Conservation (phyloP, 2,329 filamentous ascomycete species). For the Allantophomopsis cytisporea region DNA sequence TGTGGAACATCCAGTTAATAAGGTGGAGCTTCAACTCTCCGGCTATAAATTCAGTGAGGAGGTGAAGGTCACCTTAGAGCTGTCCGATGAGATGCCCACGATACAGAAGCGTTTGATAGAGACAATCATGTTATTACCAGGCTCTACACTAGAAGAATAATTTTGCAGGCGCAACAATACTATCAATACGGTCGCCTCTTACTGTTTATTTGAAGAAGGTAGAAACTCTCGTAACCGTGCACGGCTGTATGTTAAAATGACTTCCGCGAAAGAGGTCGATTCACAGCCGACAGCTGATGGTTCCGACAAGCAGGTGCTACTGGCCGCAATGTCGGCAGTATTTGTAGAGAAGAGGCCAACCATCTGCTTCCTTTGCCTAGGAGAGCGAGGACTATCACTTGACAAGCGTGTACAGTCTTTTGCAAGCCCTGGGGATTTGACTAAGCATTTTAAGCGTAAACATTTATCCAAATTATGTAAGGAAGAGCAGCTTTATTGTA, state of each 20-base stretch:
- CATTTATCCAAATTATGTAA: too few relatives aligned
- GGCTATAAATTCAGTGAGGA: slow-evolving; percentile 2
- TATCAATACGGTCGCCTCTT: slow-evolving; percentile 15
- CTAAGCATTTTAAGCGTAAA: too few relatives aligned
- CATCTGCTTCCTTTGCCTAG: slow-evolving; percentile 6
- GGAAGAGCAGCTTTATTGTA: too few relatives aligned
- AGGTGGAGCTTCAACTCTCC: slow-evolving; percentile 3
- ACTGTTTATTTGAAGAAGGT: slow-evolving; percentile 9
- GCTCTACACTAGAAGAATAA: slow-evolving; percentile 11
- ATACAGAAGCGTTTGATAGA: slow-evolving; percentile 13
- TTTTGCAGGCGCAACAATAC: slow-evolving; percentile 10
- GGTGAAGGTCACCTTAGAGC: slow-evolving; percentile 6
- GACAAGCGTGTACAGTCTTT: slow-evolving; percentile 4
- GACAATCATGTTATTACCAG: slow-evolving; percentile 13
- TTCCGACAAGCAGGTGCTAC: slow-evolving; percentile 4
- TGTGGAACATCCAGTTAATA: slow-evolving; percentile 4
- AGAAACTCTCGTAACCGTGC: too few relatives aligned
- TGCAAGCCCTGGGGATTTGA: slow-evolving; percentile 3
- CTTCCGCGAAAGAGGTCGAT: too few relatives aligned
- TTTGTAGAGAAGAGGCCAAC: slow-evolving; percentile 2
- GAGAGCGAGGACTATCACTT: slow-evolving; percentile 1
- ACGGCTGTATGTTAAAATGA: too few relatives aligned
- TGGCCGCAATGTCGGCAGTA: slow-evolving; percentile 3
- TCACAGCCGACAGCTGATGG: neutral
- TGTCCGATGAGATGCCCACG: slow-evolving; percentile 9